Base-by-base conservation (phyloP, 169 alveolate species). In the Cryptosporidium xiaoi region DNA sequence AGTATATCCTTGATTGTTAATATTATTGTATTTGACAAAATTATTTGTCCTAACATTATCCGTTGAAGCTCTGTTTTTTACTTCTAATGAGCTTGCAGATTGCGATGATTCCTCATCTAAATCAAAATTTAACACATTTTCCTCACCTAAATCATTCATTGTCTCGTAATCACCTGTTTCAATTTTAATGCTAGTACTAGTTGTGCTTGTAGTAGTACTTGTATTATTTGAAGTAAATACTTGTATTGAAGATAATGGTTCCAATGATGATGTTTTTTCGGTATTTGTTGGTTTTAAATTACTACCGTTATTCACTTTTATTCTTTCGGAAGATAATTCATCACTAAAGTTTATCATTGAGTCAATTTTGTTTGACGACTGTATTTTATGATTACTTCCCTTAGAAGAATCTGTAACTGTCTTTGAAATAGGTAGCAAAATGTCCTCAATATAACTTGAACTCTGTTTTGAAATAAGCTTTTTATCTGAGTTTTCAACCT, bases 1-100 rank as follows among this genome's bases (percentile, higher is more conserved):
- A 24, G 5, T 20, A 48, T 12, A 29, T 24, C 40, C 29, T 18
- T 13, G 10, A 8, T 51, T 31, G 7, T 33, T 24, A 16, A 15
- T 7, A 53, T 40, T 69, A 33, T 40, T 55, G 7, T 29, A 51
- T 20, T 69, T 69, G n/a, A 40, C 66, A 55, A 34, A 69, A 20
- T 64, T 10, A 55, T 53, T 69, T 24, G 83, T 69, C 10, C 83
- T 69, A 29, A 69, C 83, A 69, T 69, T 69, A 34, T 69, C 83
- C 1, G 64, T 53, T 53, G 64, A n/a, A 13, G 6, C 20, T 53
- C 64, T 53, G 48, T 40, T 40, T 40, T 40, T 40, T 33, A 48
- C 15, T 33, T 62, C 31, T 0, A 18, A 62, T 66, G 24, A 44
- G 1, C 24, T 12, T 34, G 0, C 15, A 13, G 1, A 62, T 24